Percentiles rank a stretch among this genome's conserved stretches.
phyloP scores from a whole-genome alignment of 2,329 filamentous ascomycete species.

The Fusarium clavum region DNA sequence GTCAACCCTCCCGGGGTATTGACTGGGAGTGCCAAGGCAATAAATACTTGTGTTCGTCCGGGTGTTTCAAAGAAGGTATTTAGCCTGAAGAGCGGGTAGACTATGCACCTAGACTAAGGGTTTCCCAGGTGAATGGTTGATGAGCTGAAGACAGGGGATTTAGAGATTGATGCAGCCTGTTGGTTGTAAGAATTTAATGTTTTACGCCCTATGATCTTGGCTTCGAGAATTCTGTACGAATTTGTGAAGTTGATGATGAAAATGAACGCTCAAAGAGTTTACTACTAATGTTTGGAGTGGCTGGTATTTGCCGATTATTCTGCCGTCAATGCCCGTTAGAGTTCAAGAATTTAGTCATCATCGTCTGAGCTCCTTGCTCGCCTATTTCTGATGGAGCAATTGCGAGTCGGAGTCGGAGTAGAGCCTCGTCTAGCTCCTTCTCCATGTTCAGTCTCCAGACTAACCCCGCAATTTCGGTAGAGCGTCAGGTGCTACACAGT shows the following conservation, averaged over 20 bases:
- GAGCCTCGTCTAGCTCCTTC: neutral
- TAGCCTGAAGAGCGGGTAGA: constrained; percentile 24
- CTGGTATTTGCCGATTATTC: neutral
- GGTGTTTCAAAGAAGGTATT: constrained; percentile 1
- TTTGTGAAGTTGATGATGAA: no score
- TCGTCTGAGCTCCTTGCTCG: neutral
- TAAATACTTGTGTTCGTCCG: neutral
- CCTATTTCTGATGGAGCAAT: neutral
- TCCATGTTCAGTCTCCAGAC: neutral
- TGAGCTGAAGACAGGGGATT: constrained; percentile 15
- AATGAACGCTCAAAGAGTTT: no score
- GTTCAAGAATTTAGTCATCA: neutral
- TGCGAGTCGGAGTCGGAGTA: neutral
- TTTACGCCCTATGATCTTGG: neutral
- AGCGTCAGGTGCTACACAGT: constrained; percentile 10
- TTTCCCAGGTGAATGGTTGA: constrained; percentile 23
- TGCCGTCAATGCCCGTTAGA: neutral
- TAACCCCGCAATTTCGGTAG: constrained; percentile 21
- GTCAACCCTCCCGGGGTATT: constrained; percentile 17
- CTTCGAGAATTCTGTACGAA: constrained; percentile 5
- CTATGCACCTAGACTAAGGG: neutral
- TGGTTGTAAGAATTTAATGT: neutral
- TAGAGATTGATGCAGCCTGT: constrained; percentile 5
- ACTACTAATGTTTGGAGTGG: neutral
- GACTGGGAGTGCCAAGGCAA: constrained; percentile 10